Percentiles rank a stretch among this genome's conserved stretches.
These are phyloP conservation scores for Agrocybe chaxingu DNA, from an alignment of 768 basidiomycete species.

Conservation along the genomic window DNA sequence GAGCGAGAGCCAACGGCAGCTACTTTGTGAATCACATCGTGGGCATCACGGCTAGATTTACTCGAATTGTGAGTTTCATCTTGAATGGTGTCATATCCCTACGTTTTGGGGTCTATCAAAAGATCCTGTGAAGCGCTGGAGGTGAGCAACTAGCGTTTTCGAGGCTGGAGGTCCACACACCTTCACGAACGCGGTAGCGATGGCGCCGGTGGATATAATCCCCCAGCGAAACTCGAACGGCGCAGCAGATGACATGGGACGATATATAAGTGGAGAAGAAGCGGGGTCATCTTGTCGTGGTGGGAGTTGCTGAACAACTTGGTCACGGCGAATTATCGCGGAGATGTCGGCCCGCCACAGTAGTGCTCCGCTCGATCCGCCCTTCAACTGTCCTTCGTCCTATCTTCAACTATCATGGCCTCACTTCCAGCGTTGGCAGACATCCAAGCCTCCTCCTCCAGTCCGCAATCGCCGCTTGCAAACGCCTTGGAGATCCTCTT, in stretches of 20 bases:
- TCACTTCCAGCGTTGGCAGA: slow-evolving; percentile 30
- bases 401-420: slow-evolving; percentile 16
- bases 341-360: slow-evolving; percentile 10
- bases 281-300: slow-evolving; percentile 1
- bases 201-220: slow-evolving; percentile 79
- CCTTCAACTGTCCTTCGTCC: neutral
- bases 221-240: slow-evolving; percentile 70
- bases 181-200: slow-evolving; percentile 65
- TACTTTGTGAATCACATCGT: slow-evolving; percentile 67
- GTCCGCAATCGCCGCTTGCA: slow-evolving; percentile 34
- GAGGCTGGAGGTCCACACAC: slow-evolving; percentile 30
- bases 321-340: slow-evolving; percentile 8
- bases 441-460: slow-evolving; percentile 28
- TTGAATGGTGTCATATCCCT: neutral
- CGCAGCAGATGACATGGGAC: slow-evolving; percentile 26
- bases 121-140: slow-evolving; percentile 50
- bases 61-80: neutral
- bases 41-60: slow-evolving; percentile 52
- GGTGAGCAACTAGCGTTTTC: neutral
- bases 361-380: neutral
- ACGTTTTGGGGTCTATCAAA: slow-evolving; percentile 72
- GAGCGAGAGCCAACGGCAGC: slow-evolving; percentile 77
- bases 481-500: slow-evolving; percentile 38
- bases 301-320: slow-evolving; percentile 1
- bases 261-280: slow-evolving; percentile 4